These are phyloP conservation scores for Fusarium sp. DNA, from an alignment of 2,329 filamentous ascomycete genomes.

Conservation along the genomic window DNA sequence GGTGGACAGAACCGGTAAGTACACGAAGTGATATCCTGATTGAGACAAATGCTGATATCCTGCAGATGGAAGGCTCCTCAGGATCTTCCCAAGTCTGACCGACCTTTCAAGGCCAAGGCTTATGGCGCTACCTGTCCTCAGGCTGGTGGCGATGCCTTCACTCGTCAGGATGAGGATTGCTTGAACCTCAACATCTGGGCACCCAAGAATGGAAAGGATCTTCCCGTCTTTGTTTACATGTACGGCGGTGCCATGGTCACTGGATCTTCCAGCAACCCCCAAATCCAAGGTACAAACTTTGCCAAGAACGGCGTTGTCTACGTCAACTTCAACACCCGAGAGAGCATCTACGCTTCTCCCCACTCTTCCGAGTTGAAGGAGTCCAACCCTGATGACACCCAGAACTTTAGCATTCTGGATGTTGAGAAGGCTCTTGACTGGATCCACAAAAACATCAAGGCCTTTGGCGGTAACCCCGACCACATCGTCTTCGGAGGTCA, in stretches of 20 bases:
- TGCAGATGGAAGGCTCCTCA: constrained; percentile 41
- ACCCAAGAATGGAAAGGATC: constrained; percentile 34
- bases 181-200: constrained; percentile 57
- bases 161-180: constrained; percentile 53
- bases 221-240: constrained; percentile 56
- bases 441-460: constrained; percentile 44
- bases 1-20: constrained; percentile 52
- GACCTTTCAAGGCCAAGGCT: constrained; percentile 22
- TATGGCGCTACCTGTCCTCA: constrained; percentile 43
- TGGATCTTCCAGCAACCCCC: constrained; percentile 54
- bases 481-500: constrained; percentile 59
- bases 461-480: constrained; percentile 58
- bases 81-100: constrained; percentile 25
- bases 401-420: constrained; percentile 44
- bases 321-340: constrained; percentile 55
- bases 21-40: not conserved
- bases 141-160: constrained; percentile 25
- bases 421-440: constrained; percentile 45
- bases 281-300: constrained; percentile 52
- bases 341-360: constrained; percentile 58
- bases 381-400: constrained; percentile 28
- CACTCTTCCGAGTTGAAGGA: constrained; percentile 53
- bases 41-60: constrained; percentile 6
- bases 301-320: constrained; percentile 52
- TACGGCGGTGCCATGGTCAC: constrained; percentile 52